Evolutionary conservation across 129 eudicot species (phyloP), one percentile per base, ranked within the genome.

Genomic region (Sambucus nigra): DNA sequence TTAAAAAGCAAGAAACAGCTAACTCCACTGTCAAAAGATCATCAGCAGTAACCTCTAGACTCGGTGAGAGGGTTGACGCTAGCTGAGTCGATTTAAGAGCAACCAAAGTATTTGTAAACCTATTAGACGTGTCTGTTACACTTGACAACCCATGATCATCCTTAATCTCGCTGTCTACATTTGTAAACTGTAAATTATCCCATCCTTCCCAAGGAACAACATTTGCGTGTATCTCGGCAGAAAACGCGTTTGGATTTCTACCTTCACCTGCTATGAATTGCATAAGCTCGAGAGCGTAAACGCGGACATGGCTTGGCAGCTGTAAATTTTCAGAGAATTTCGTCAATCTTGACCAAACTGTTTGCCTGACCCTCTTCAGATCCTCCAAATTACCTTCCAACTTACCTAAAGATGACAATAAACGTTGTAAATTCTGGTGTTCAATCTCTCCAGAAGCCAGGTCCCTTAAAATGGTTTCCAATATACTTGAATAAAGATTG

Each of bases 61-160:
- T 51, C 8, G 96, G 67, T 12, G 96, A 92, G 60, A 92, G 75
- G 10, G 73, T 60, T 24, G 87, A 69, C 24, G 84, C 72, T 48
- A 86, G 64, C 69, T 86, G 88, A 45, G 99, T 71, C 15, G 99
- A 82, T 65, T 86, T 92, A 13, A 92, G 85, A 35, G 99, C 96
- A 63, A 80, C 75, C 56, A 92, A 65, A 25, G 96, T 86, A 77
- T 65, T 84, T 21, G 73, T 69, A 47, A 81, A 76, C 54, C 80
- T 71, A 50, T 53, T 79, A 13, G 95, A 63, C 24, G 67, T 47
- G 35, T 78, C 87, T 19, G 72, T 15, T 5, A 47, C 54, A 33
- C 51, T 55, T 18, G 59, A 55, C 47, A 57, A 51, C 28, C 68
- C 67, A 6, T 66, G 71, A 68, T 65, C 50, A 28, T 32, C 47